Evolutionary conservation across 805 yeast species (phyloP).

Genomic region (Saturnispora dispora): DNA sequence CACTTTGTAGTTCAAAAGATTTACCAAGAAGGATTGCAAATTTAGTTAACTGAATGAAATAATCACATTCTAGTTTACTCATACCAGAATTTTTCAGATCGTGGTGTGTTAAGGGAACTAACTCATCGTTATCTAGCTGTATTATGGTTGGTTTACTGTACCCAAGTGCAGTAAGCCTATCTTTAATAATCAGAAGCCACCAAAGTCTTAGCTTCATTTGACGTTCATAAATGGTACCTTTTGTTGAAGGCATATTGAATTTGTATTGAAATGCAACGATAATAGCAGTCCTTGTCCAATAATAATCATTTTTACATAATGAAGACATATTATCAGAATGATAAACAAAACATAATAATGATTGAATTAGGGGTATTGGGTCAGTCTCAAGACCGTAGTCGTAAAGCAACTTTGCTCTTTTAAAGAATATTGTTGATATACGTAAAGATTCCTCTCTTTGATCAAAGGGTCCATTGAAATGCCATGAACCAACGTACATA

Average conservation of each 20-base stretch:
- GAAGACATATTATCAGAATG: constrained; percentile 20
- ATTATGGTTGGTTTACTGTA: constrained; percentile 66
- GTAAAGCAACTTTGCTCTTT: constrained; percentile 54
- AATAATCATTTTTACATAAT: constrained; percentile 52
- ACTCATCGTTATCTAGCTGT: constrained; percentile 66
- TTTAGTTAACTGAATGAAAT: constrained; percentile 54
- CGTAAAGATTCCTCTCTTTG: constrained; percentile 38
- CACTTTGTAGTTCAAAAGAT: constrained; percentile 57
- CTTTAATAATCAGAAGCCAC: constrained; percentile 73
- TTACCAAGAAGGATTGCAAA: constrained; percentile 65
- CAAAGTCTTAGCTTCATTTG: constrained; percentile 31
- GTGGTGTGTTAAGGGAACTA: constrained; percentile 56
- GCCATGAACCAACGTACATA: constrained; percentile 57
- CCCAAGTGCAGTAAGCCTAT: constrained; percentile 58
- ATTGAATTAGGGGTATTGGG: constrained; percentile 52
- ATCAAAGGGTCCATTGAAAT: constrained; percentile 41
- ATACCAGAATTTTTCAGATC: constrained; percentile 55
- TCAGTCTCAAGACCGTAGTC: constrained; percentile 64
- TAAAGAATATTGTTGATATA: constrained; percentile 24
- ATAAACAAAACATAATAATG: constrained; percentile 31
- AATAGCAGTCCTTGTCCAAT: constrained; percentile 68
- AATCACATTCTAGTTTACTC: constrained; percentile 41
- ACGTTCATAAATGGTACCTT: constrained; percentile 16
- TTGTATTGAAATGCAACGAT: constrained; percentile 71
- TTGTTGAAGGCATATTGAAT: constrained; percentile 41